A percentile compares a stretch with the other conserved stretches of the same genome.
Conservation (phyloP, 106 monocot genomes). For the Posidonia australis region DNA sequence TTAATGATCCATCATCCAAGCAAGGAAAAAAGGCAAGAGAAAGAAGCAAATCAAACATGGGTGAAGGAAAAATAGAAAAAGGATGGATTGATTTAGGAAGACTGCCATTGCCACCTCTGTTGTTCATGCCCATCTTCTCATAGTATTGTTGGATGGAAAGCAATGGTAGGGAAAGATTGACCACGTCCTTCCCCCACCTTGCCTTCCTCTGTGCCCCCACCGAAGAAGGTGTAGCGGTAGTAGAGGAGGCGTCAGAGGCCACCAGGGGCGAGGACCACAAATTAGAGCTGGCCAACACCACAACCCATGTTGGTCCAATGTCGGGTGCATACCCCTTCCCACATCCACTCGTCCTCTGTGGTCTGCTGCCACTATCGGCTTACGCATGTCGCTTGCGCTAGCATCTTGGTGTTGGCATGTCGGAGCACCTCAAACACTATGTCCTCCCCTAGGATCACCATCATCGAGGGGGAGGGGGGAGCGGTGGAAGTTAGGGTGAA, state of each 20-base stretch:
- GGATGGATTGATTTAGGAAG: no score
- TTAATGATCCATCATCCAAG: no score
- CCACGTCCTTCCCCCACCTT: slow-evolving; percentile 69
- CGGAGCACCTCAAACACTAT: slow-evolving; percentile 62
- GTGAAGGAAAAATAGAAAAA: no score
- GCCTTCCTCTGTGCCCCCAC: background rate
- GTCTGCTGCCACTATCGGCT: slow-evolving; percentile 45
- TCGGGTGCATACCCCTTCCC: slow-evolving; percentile 73
- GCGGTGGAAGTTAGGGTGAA: background rate
- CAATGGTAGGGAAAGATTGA: slow-evolving; percentile 61
- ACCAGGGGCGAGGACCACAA: no score
- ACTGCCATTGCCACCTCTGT: no score
- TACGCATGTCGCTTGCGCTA: slow-evolving; percentile 63
- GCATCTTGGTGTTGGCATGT: slow-evolving; percentile 45
- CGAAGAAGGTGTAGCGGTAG: background rate
- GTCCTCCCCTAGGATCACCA: slow-evolving; percentile 55
- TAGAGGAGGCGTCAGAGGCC: slow-evolving; percentile 53
- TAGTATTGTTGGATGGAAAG: slow-evolving; percentile 53
- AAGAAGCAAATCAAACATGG: no score
- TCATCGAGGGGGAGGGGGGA: no score
- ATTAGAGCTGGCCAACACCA: no score
- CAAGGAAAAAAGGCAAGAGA: no score
- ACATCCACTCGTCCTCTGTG: slow-evolving; percentile 68
- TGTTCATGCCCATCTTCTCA: no score
- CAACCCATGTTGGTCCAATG: slow-evolving; percentile 46